phyloP scores from a whole-genome alignment of 768 basidiomycete species.

The Leccinum fibrillosum region DNA sequence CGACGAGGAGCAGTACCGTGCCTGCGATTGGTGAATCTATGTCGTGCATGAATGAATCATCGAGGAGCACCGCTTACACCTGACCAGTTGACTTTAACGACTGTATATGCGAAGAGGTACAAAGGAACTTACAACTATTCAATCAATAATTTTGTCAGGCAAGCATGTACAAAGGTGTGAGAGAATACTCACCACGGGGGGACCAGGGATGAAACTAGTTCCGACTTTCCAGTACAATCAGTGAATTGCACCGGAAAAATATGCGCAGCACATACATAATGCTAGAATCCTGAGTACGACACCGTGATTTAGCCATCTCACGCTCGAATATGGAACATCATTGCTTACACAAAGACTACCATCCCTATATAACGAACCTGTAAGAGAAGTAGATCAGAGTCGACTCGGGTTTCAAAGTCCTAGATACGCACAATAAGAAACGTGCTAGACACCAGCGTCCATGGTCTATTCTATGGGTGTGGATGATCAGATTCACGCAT shows the following conservation, averaged over 20 bases:
- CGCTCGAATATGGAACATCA: not conserved
- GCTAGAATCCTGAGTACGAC: not conserved
- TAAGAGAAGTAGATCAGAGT: not conserved
- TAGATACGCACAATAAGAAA: slow-evolving; percentile 18
- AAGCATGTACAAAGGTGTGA: not conserved
- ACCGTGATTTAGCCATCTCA: not conserved
- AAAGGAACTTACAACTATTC: slow-evolving; percentile 15
- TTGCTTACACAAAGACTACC: slow-evolving; percentile 8
- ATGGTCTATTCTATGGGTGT: slow-evolving; percentile 12
- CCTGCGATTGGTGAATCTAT: slow-evolving; percentile 7
- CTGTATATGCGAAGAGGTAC: too few relatives aligned
- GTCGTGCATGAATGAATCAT: not conserved
- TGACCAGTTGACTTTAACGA: not conserved
- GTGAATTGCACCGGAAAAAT: not conserved
- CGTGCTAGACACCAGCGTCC: slow-evolving; percentile 11
- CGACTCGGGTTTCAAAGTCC: not conserved
- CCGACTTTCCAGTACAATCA: slow-evolving; percentile 12
- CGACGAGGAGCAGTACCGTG: not conserved
- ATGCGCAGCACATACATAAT: slow-evolving; percentile 5
- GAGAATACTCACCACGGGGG: slow-evolving; percentile 4
- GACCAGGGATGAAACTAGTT: slow-evolving; percentile 17
- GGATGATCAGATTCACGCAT: not conserved
- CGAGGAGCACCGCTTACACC: slow-evolving; percentile 11
- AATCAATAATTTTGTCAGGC: not conserved
- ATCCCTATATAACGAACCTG: slow-evolving; percentile 21